These are phyloP conservation scores for Blastobotrys malaysiensis DNA, from an alignment of 1,139 yeast genomes.

Conservation along the genomic window DNA sequence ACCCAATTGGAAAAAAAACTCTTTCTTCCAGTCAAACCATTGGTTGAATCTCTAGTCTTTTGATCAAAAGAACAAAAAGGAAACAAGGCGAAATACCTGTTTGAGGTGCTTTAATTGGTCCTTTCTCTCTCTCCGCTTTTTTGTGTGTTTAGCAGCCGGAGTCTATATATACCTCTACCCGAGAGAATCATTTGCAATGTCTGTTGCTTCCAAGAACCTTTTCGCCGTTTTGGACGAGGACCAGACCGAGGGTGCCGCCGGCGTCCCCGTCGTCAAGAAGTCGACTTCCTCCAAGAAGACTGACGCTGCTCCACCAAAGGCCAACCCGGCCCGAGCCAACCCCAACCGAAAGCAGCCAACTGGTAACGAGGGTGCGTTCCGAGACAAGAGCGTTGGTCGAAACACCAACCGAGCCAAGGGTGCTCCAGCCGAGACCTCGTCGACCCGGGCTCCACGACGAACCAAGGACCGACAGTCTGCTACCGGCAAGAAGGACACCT, in stretches of 20 bases:
- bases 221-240: constrained; percentile 57
- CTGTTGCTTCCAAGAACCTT: constrained; percentile 22
- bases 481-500: constrained; percentile 76
- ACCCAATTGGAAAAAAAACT: background rate
- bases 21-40: background rate
- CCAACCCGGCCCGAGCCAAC: constrained; percentile 41
- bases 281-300: constrained; percentile 82
- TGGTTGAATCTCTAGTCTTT: background rate
- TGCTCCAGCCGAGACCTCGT: constrained; percentile 38
- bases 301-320: constrained; percentile 78
- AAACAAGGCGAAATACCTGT: background rate
- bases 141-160: background rate
- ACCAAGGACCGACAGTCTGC: constrained; percentile 73
- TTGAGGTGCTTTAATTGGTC: background rate
- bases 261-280: constrained; percentile 52
- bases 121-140: background rate
- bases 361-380: constrained; percentile 89
- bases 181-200: background rate
- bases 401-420: constrained; percentile 54
- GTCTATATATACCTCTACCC: background rate
- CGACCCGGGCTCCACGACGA: constrained; percentile 32
- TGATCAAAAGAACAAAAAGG: background rate
- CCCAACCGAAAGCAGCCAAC: constrained; percentile 46
- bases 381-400: constrained; percentile 60
- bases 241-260: constrained; percentile 43